Base-by-base conservation (phyloP, 768 basidiomycete species). In the Hericium coralloides region DNA sequence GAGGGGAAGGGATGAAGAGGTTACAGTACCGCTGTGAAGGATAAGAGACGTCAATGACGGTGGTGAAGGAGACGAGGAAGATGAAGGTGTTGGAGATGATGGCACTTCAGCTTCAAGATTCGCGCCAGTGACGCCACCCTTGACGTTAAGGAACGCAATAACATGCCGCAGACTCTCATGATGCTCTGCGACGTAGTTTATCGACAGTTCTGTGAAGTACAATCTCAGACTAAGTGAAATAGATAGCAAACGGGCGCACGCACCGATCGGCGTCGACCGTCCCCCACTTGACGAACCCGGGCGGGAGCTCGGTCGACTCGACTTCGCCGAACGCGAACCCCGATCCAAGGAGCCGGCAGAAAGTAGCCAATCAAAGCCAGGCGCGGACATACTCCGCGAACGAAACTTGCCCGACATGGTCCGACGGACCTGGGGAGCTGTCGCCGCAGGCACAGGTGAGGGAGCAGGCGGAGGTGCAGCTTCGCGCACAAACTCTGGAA, bases 121-220 rank as follows among this genome's bases (percentile, higher is more conserved):
- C 12, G 74, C 68, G 2, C 78, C 78, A 4, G 78, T 71, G 1
- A 72, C 74, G 4, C 74, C 66, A 3, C 80, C 79, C 2, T 75
- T 74, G 36, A 84, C 72, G 20, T 80, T 79, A 53, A 94, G 73
- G 66, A 92, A 88, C 22, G 92, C 80, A 38, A 92, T 74, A 31
- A 95, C 78, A 51, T 87, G 86, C 22, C 84, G 83, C 4, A 98
- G 79, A 56, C 84, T 90, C 67, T 94, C 90, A 66, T 95, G 92
- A 65, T 91, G 81, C 69, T 97, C 95, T 1, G 82, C 81, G 25
- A 86, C 71, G 59, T 79, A 85, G 15, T 74, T 68, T 9, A 85
- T 68, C 50, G 74, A 69, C 8, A 79, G 65, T 14, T 51, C 55
- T 48, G 47, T 45, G 17, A 55, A 36, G 39, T 36, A 23, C 43